phyloP scores from a whole-genome alignment of 768 basidiomycete genomes.

The Aureoboletus auriporus region DNA sequence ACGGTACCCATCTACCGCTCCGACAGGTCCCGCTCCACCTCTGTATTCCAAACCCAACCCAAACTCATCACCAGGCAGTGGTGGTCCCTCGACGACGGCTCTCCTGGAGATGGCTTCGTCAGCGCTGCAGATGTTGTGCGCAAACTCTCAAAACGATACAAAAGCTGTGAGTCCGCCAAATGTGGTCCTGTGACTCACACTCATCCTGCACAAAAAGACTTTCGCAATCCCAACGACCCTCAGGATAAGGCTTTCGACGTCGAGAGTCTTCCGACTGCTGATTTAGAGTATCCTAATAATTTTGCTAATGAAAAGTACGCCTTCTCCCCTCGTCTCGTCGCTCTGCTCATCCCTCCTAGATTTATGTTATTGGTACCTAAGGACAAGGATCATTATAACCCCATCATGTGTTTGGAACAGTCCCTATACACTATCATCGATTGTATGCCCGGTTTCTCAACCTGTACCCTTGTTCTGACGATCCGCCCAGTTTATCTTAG shows the following conservation, averaged over 20 bases:
- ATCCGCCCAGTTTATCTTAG: slow-evolving; percentile 56
- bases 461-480: slow-evolving; percentile 3
- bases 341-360: slow-evolving; percentile 33
- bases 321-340: background rate
- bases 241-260: slow-evolving; percentile 62
- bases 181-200: background rate
- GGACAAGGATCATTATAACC: slow-evolving; percentile 85
- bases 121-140: slow-evolving; percentile 66
- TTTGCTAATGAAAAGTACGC: slow-evolving; percentile 63
- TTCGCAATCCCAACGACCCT: slow-evolving; percentile 62
- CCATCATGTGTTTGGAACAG: slow-evolving; percentile 74
- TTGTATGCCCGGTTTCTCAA: slow-evolving; percentile 42
- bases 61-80: slow-evolving; percentile 30
- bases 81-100: slow-evolving; percentile 54
- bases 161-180: slow-evolving; percentile 49
- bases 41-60: slow-evolving; percentile 37
- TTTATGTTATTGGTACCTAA: slow-evolving; percentile 76
- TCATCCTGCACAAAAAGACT: slow-evolving; percentile 45
- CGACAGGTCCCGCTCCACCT: slow-evolving; percentile 65
- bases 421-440: slow-evolving; percentile 70
- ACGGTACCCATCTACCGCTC: slow-evolving; percentile 37
- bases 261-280: slow-evolving; percentile 58
- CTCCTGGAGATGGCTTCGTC: slow-evolving; percentile 47
- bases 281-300: slow-evolving; percentile 77
- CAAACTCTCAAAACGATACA: slow-evolving; percentile 62